Conservation (phyloP, 192 early-diverging fungal genomes). For the Phlyctochytrium bullatum region DNA sequence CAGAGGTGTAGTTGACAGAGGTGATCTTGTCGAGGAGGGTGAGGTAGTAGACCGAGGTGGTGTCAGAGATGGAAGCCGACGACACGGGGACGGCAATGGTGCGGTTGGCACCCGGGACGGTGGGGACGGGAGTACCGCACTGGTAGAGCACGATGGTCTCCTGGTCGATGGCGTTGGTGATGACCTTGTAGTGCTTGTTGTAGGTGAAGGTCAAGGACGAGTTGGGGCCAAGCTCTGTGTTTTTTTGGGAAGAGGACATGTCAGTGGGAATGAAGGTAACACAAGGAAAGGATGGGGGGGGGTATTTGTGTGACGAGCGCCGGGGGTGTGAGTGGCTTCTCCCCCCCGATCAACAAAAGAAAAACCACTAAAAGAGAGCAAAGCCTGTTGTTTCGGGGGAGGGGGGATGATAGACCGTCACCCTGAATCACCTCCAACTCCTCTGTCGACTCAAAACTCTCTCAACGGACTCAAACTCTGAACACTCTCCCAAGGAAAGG, state of each 20-base stretch:
- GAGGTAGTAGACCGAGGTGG: constrained; percentile 39
- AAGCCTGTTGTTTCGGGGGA: too few relatives aligned
- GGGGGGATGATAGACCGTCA: too few relatives aligned
- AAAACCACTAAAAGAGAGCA: too few relatives aligned
- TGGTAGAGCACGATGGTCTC: constrained; percentile 41
- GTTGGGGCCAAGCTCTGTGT: constrained; percentile 13
- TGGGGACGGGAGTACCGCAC: constrained; percentile 44
- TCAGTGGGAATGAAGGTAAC: too few relatives aligned
- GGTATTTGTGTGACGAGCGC: too few relatives aligned
- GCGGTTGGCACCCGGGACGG: constrained; percentile 16
- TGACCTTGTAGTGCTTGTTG: constrained; percentile 45
- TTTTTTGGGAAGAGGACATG: not conserved
- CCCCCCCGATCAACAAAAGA: too few relatives aligned
- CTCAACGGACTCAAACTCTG: not conserved
- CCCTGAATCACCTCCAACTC: too few relatives aligned
- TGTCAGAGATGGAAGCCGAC: constrained; percentile 31
- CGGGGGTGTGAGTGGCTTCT: too few relatives aligned
- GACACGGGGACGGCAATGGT: constrained; percentile 35
- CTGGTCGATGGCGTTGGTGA: constrained; percentile 30
- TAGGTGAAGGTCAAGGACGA: constrained; percentile 32
- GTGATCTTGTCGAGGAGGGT: constrained; percentile 31
- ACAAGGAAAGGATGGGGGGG: too few relatives aligned
- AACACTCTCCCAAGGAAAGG: not conserved
- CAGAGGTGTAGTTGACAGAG: constrained; percentile 38
- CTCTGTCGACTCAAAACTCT: too few relatives aligned